phyloP scores from a whole-genome alignment of 257 asterid species.

The Handroanthus guayacan region DNA sequence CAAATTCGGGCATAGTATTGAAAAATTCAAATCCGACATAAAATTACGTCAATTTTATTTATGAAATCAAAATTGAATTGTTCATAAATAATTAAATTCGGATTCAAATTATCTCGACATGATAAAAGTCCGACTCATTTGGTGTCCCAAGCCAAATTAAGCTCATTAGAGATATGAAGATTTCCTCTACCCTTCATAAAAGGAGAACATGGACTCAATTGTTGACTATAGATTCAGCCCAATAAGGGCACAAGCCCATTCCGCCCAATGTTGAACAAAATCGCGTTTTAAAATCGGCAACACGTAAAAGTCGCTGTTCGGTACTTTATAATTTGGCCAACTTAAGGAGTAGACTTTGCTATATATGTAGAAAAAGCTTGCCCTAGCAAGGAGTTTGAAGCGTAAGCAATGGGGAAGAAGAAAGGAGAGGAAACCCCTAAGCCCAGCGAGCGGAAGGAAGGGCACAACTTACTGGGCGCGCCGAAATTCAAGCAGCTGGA shows the following conservation, averaged over 20 bases:
- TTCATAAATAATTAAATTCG: too few relatives aligned
- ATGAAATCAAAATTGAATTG: too few relatives aligned
- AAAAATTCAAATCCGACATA: too few relatives aligned
- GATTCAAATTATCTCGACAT: too few relatives aligned
- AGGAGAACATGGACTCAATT: too few relatives aligned
- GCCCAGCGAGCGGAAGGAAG: slow-evolving; percentile 57
- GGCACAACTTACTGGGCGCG: slow-evolving; percentile 67
- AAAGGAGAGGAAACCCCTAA: slow-evolving; percentile 48
- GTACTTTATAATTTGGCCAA: neutral
- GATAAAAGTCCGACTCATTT: too few relatives aligned
- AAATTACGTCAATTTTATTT: too few relatives aligned
- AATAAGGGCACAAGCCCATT: neutral
- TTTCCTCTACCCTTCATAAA: too few relatives aligned
- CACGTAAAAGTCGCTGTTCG: neutral
- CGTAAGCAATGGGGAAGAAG: slow-evolving; percentile 71
- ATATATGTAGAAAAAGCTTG: neutral
- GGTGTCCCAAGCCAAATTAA: too few relatives aligned
- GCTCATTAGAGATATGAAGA: too few relatives aligned
- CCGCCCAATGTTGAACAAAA: neutral
- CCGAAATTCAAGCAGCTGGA: slow-evolving; percentile 75
- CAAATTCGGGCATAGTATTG: too few relatives aligned
- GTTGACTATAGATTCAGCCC: neutral
- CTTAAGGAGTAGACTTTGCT: neutral
- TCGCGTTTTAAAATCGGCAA: neutral
- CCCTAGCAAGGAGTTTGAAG: slow-evolving; percentile 29